Evolutionary conservation across 805 yeast genomes (phyloP).

Genomic region (Metschnikowia amazonensis): DNA sequence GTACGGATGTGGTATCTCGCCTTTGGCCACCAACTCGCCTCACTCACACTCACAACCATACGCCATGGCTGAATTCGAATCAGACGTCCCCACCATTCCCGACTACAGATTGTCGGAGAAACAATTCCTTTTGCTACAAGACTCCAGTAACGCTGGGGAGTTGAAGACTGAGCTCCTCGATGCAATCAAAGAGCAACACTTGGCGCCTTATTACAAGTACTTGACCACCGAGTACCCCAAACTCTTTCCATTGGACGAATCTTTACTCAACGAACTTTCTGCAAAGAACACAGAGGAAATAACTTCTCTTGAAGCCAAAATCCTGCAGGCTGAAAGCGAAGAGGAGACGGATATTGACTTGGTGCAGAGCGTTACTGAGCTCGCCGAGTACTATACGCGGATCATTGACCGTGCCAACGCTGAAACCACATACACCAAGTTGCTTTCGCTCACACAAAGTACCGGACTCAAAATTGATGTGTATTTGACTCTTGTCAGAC

Average conservation of each 20-base stretch:
- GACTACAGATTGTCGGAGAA: slow-evolving; percentile 78
- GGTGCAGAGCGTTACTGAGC: slow-evolving; percentile 67
- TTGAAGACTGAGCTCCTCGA: slow-evolving; percentile 43
- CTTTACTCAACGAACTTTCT: slow-evolving; percentile 47
- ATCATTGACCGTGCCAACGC: slow-evolving; percentile 82
- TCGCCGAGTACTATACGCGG: slow-evolving; percentile 84
- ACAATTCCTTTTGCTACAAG: slow-evolving; percentile 58
- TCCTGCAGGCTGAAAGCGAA: slow-evolving; percentile 53
- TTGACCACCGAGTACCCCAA: slow-evolving; percentile 38
- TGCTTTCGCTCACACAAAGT: slow-evolving; percentile 74
- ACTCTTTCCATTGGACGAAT: slow-evolving; percentile 56
- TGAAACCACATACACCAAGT: slow-evolving; percentile 59
- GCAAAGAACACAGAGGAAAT: slow-evolving; percentile 55
- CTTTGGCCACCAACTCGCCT: slow-evolving; percentile 7
- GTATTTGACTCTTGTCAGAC: slow-evolving; percentile 71
- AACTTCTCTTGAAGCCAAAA: slow-evolving; percentile 49
- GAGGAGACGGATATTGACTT: slow-evolving; percentile 86
- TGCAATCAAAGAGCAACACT: slow-evolving; percentile 53
- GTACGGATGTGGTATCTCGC: not conserved
- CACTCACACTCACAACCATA: slow-evolving; percentile 1
- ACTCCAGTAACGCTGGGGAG: slow-evolving; percentile 27
- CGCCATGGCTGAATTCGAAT: slow-evolving; percentile 29
- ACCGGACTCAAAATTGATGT: slow-evolving; percentile 90
- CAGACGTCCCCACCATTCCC: slow-evolving; percentile 63
- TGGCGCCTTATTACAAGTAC: slow-evolving; percentile 82